A percentile compares a stretch with the other conserved stretches of the same genome.
Conservation (phyloP, 192 early-diverging fungal species). For the Coemansia erecta region DNA sequence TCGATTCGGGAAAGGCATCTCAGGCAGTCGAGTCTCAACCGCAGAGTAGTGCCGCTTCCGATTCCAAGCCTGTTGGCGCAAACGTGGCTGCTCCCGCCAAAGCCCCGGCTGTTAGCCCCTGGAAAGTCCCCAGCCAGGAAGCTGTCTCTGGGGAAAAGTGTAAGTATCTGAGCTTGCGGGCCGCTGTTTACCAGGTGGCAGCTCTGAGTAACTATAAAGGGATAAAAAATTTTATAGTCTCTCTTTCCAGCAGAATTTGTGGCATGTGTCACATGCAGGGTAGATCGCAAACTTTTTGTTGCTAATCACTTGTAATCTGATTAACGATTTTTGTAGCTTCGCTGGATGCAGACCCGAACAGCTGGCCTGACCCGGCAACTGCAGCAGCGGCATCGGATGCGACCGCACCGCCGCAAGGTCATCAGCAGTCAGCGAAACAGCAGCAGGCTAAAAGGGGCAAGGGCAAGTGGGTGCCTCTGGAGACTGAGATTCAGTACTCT, state of each 20-base stretch:
- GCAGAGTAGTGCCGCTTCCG: not conserved
- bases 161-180: constrained; percentile 19
- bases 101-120: constrained; percentile 44
- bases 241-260: no score
- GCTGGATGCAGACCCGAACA: constrained; percentile 29
- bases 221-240: not conserved
- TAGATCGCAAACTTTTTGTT: not conserved
- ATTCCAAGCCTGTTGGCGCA: not conserved
- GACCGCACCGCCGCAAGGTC: not conserved
- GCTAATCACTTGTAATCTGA: not conserved
- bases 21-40: not conserved
- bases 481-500: no score
- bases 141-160: constrained; percentile 16
- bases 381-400: constrained; percentile 22
- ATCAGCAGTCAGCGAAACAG: not conserved
- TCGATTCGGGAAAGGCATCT: not conserved
- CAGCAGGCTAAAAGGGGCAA: no score
- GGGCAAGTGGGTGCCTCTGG: no score
- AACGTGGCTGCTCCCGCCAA: constrained; percentile 18
- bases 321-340: constrained; percentile 19
- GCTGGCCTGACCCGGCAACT: constrained; percentile 55
- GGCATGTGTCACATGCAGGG: no score
- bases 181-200: not conserved
- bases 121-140: constrained; percentile 53
- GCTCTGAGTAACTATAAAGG: no score